These are phyloP conservation scores for Mycena polygramma DNA, from an alignment of 768 basidiomycete genomes.

Conservation along the genomic window DNA sequence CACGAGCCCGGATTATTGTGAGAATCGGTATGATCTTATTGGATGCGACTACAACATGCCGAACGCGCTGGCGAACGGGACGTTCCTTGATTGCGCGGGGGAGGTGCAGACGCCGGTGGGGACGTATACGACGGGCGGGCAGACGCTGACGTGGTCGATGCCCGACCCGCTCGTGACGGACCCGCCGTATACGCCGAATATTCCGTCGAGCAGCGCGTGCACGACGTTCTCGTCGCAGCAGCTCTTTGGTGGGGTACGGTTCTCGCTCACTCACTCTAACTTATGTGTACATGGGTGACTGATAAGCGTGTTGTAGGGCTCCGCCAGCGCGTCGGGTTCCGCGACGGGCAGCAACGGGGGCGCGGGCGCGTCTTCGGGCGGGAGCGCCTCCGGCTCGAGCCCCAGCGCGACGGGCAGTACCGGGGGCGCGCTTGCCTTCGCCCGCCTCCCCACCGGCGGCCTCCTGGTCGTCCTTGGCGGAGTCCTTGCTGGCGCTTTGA, in stretches of 20 bases:
- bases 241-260: slow-evolving; percentile 49
- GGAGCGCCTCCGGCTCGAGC: slow-evolving; percentile 2
- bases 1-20: slow-evolving; percentile 55
- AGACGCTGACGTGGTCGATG: slow-evolving; percentile 58
- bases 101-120: slow-evolving; percentile 62
- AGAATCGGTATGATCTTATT: slow-evolving; percentile 67
- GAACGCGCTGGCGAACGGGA: slow-evolving; percentile 54
- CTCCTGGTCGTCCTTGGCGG: slow-evolving; percentile 25
- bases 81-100: slow-evolving; percentile 61
- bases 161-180: slow-evolving; percentile 61
- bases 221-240: slow-evolving; percentile 50
- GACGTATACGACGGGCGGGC: slow-evolving; percentile 54
- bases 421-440: slow-evolving; percentile 13
- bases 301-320: background rate
- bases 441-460: slow-evolving; percentile 14
- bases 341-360: background rate
- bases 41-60: slow-evolving; percentile 69
- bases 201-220: slow-evolving; percentile 61
- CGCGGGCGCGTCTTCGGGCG: slow-evolving; percentile 1
- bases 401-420: slow-evolving; percentile 20
- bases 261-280: background rate
- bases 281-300: background rate
- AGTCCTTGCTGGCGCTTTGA: slow-evolving; percentile 18
- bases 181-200: slow-evolving; percentile 57
- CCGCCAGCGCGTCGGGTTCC: slow-evolving; percentile 30